Percentiles rank a stretch among this genome's conserved stretches.
Evolutionary conservation across 305 asterid genomes (phyloP).

Genomic region (Coffea humblotiana): DNA sequence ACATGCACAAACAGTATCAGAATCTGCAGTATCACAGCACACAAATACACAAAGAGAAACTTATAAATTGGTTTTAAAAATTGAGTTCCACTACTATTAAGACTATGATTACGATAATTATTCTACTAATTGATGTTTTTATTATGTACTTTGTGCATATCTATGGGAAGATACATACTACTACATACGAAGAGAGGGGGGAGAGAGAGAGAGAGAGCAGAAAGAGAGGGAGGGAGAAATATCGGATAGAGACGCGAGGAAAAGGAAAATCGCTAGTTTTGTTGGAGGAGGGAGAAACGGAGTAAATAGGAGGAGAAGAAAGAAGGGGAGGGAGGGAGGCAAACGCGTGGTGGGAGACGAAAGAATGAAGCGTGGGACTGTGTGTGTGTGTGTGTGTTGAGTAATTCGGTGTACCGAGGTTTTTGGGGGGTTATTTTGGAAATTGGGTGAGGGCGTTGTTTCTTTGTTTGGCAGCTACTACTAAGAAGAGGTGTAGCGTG

Average conservation of each 20-base stretch:
- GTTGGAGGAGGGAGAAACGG: conserved; percentile 23
- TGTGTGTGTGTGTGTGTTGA: too few relatives aligned
- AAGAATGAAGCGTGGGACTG: conserved; percentile 1
- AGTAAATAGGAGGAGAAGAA: background rate
- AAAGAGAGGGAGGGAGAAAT: background rate
- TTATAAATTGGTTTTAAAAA: background rate
- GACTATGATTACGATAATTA: too few relatives aligned
- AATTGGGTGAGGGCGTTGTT: background rate
- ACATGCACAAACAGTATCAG: background rate
- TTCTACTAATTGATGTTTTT: too few relatives aligned
- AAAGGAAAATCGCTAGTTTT: conserved; percentile 23
- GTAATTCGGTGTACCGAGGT: too few relatives aligned
- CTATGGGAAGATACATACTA: background rate
- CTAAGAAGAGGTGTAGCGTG: conserved; percentile 18
- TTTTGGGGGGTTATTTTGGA: too few relatives aligned
- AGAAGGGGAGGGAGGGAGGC: conserved; percentile 18
- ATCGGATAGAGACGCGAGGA: background rate
- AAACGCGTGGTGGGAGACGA: conserved; percentile 40
- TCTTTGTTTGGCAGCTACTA: conserved; percentile 14
- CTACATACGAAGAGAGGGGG: background rate
- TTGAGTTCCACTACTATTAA: background rate
- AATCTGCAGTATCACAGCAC: background rate
- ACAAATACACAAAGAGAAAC: background rate
- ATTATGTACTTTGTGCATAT: background rate
- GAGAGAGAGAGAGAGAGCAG: conserved; percentile 16